phyloP scores from a whole-genome alignment of 2,329 filamentous ascomycete species.

The Claviceps sorghi region DNA sequence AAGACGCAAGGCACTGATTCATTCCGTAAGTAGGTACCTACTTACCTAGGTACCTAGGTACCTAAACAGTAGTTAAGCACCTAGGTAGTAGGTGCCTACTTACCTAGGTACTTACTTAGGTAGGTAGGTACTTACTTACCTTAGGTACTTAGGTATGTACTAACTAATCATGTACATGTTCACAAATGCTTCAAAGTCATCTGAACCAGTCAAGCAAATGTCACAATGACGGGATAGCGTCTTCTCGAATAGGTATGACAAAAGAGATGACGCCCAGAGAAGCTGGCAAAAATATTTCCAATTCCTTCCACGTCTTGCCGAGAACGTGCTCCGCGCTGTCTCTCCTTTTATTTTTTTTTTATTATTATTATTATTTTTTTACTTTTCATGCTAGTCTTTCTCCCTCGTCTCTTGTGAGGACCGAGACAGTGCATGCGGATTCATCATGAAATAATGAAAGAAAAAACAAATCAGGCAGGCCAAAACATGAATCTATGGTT shows the following conservation, averaged over 20 bases:
- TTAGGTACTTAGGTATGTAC: too few relatives aligned
- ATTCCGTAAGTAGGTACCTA: neutral
- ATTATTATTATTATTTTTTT: too few relatives aligned
- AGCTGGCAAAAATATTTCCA: neutral
- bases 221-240: neutral
- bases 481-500: constrained; percentile 5
- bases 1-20: constrained; percentile 4
- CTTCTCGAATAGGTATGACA: neutral
- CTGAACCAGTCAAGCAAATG: neutral
- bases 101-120: too few relatives aligned
- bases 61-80: too few relatives aligned
- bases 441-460: neutral
- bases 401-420: neutral
- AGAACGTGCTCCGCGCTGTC: neutral
- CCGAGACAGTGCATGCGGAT: neutral
- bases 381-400: neutral
- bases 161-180: too few relatives aligned
- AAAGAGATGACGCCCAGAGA: neutral
- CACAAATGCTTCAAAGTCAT: neutral
- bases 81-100: too few relatives aligned
- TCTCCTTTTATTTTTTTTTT: too few relatives aligned
- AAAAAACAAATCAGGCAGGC: neutral
- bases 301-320: neutral
- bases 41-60: too few relatives aligned
- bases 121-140: too few relatives aligned